phyloP scores from a whole-genome alignment of 176 grass and related monocot species.

The Dactylis glomerata region DNA sequence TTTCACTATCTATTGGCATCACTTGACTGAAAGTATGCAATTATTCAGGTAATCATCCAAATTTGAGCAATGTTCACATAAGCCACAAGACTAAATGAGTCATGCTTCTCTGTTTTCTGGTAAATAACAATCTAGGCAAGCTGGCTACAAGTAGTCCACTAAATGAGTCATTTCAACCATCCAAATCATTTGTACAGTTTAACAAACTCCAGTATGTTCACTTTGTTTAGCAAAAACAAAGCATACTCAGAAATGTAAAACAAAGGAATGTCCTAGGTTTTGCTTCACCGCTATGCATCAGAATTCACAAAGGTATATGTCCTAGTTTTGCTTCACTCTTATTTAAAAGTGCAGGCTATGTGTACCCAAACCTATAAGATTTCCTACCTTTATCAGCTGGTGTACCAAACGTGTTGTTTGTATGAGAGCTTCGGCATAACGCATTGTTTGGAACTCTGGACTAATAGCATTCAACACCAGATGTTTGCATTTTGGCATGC shows the following conservation, averaged over 20 bases:
- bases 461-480: slow-evolving; percentile 30
- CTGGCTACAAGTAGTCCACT: background rate
- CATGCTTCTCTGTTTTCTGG: background rate
- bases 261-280: too few relatives aligned
- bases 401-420: too few relatives aligned
- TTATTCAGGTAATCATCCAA: too few relatives aligned
- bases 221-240: background rate
- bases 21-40: too few relatives aligned
- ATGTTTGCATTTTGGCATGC: slow-evolving; percentile 31
- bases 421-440: slow-evolving; percentile 65
- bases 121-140: background rate
- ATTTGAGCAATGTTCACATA: slow-evolving; percentile 11
- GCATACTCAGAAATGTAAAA: background rate
- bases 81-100: background rate
- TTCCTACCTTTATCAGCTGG: too few relatives aligned
- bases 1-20: too few relatives aligned
- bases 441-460: slow-evolving; percentile 58
- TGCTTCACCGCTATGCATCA: too few relatives aligned
- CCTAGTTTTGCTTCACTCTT: too few relatives aligned
- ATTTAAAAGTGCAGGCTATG: too few relatives aligned
- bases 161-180: background rate
- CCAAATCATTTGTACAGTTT: background rate
- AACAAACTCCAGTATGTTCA: background rate
- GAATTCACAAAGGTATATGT: too few relatives aligned
- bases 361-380: too few relatives aligned